A percentile compares a stretch with the other conserved stretches of the same genome.
These are phyloP conservation scores for Citrus reticulata DNA, from an alignment of 345 rosid genomes.

Conservation along the genomic window DNA sequence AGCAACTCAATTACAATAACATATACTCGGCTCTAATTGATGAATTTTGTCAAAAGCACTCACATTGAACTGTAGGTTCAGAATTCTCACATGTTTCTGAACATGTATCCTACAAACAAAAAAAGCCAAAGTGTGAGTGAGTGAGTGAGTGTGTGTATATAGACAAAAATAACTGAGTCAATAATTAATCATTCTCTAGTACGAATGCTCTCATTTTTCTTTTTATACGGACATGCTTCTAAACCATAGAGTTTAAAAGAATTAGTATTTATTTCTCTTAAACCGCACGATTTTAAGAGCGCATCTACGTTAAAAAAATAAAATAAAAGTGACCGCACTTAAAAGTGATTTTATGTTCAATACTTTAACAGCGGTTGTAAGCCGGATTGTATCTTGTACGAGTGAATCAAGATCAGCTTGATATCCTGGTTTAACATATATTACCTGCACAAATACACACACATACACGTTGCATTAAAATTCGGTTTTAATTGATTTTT, in stretches of 20 bases:
- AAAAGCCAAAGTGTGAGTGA: background rate
- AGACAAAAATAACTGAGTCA: too few species aligned
- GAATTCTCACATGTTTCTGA: constrained; percentile 71
- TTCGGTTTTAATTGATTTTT: too few species aligned
- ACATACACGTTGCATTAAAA: too few species aligned
- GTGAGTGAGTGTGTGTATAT: background rate
- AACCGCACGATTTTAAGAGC: too few species aligned
- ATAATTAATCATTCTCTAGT: too few species aligned
- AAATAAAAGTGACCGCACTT: accelerated
- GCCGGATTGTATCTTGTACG: constrained; percentile 68
- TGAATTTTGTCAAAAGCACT: constrained; percentile 12
- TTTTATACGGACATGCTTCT: accelerated
- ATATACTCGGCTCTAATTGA: background rate
- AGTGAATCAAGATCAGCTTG: constrained; percentile 81
- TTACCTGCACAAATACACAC: constrained; percentile 44
- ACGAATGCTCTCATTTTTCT: accelerated
- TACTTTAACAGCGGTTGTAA: constrained; percentile 46
- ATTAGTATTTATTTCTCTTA: too few species aligned
- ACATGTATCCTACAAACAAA: constrained; percentile 54
- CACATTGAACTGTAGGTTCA: constrained; percentile 55
- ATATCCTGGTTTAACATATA: constrained; percentile 75
- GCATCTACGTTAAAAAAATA: accelerated
- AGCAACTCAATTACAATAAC: background rate
- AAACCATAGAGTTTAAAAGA: accelerated
- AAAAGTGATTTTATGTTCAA: background rate